These are phyloP conservation scores for Dacryopinax primogenitus DNA, from an alignment of 768 basidiomycete species.

Conservation along the genomic window DNA sequence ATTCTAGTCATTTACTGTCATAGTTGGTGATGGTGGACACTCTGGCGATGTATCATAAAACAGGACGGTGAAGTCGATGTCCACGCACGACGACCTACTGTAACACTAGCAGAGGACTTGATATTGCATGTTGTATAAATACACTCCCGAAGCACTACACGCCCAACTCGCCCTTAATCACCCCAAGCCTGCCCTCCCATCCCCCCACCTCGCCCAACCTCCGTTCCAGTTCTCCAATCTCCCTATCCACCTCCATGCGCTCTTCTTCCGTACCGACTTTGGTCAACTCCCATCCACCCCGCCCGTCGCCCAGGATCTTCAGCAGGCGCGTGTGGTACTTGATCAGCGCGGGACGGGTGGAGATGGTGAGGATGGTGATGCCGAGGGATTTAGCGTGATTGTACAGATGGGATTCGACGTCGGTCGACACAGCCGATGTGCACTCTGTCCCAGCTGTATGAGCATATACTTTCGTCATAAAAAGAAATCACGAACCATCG, in stretches of 20 bases:
- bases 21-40: too few species aligned
- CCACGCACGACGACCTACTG: background rate
- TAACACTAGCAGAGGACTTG: background rate
- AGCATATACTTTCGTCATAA: background rate
- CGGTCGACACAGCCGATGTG: constrained; percentile 88
- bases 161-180: constrained; percentile 44
- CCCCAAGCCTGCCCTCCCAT: constrained; percentile 60
- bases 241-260: constrained; percentile 58
- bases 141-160: background rate
- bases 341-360: constrained; percentile 62
- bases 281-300: constrained; percentile 57
- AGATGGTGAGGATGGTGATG: constrained; percentile 88
- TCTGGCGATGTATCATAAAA: too few species aligned
- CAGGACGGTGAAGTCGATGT: background rate
- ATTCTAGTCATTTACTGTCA: too few species aligned
- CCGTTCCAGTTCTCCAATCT: constrained; percentile 53
- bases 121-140: background rate
- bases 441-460: constrained; percentile 44
- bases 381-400: constrained; percentile 77
- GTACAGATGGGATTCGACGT: constrained; percentile 94
- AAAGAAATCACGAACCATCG: constrained; percentile 47
- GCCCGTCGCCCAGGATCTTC: constrained; percentile 58
- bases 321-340: constrained; percentile 85
- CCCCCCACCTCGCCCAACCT: constrained; percentile 54
- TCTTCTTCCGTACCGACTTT: constrained; percentile 63